These are phyloP conservation scores for Penicillium verhagenii DNA, from an alignment of 495 filamentous ascomycete genomes.

Conservation along the genomic window DNA sequence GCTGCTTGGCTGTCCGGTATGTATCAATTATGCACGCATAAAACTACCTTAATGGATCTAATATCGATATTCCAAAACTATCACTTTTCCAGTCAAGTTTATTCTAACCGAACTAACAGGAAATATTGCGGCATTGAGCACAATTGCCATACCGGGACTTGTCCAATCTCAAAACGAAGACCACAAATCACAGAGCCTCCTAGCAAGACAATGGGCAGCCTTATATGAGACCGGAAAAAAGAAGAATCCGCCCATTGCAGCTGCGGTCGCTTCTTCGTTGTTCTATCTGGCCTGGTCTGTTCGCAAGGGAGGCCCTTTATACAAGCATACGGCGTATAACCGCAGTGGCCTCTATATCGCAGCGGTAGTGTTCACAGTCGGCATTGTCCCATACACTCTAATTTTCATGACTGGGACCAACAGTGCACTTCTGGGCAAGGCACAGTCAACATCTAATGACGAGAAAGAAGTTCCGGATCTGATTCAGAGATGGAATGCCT, in stretches of 20 bases:
- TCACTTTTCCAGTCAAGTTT: neutral
- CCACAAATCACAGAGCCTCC: conserved; percentile 22
- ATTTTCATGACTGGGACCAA: conserved; percentile 25
- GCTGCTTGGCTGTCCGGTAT: conserved; percentile 35
- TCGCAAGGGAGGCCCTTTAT: conserved; percentile 21
- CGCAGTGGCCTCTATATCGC: conserved; percentile 23
- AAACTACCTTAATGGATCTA: no score
- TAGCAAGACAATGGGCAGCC: conserved; percentile 28
- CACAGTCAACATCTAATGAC: conserved; percentile 3
- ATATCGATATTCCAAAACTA: no score
- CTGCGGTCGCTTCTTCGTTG: conserved; percentile 30
- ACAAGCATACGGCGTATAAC: conserved; percentile 16
- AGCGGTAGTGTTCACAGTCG: conserved; percentile 32
- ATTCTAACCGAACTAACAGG: conserved; percentile 21
- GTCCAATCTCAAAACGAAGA: conserved; percentile 27
- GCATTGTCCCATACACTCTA: conserved; percentile 40
- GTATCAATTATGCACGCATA: neutral
- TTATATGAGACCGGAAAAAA: conserved; percentile 34
- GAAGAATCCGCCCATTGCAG: conserved; percentile 36
- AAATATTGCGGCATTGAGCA: conserved; percentile 35
- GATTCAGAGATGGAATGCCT: conserved; percentile 32
- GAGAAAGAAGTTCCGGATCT: conserved; percentile 26
- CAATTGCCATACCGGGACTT: conserved; percentile 32
- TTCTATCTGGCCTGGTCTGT: conserved; percentile 41
- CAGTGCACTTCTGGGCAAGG: conserved; percentile 22